A percentile compares a stretch with the other conserved stretches of the same genome.
Evolutionary conservation across 2,329 filamentous ascomycete species (phyloP).

Genomic region (Colletotrichum tabaci): DNA sequence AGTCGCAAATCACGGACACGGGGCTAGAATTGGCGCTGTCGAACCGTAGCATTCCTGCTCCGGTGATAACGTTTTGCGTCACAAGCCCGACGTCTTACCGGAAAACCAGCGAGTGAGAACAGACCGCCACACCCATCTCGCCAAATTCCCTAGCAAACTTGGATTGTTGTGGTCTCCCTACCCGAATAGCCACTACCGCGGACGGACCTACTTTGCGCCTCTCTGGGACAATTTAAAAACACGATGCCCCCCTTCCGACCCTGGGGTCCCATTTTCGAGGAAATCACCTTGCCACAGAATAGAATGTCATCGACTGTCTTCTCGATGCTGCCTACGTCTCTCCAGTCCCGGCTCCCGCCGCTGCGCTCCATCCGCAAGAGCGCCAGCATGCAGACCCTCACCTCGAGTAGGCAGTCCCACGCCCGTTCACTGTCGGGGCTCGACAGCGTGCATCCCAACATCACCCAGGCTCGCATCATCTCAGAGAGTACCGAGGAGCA

Average conservation of each 20-base stretch:
- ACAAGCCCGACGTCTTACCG: conserved; percentile 14
- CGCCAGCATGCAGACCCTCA: conserved; percentile 50
- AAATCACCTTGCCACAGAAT: conserved; percentile 51
- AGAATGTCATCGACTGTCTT: conserved; percentile 64
- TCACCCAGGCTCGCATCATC: conserved; percentile 26
- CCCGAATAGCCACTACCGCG: conserved; percentile 6
- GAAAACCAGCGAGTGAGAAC: conserved; percentile 9
- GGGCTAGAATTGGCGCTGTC: conserved; percentile 29
- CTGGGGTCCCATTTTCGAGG: conserved; percentile 46
- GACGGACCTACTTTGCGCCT: conserved; percentile 14
- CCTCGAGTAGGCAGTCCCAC: conserved; percentile 32
- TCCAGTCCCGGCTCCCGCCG: conserved; percentile 66
- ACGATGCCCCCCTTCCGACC: conserved; percentile 41
- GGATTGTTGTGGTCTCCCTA: conserved; percentile 29
- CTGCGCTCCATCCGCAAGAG: conserved; percentile 64
- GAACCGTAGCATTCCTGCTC: conserved; percentile 28
- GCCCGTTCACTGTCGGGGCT: conserved; percentile 37
- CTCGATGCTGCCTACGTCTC: conserved; percentile 66
- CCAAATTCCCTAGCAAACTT: conserved; percentile 26
- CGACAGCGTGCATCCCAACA: conserved; percentile 31
- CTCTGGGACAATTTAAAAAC: conserved; percentile 22
- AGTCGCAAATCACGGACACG: conserved; percentile 1
- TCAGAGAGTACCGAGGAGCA: conserved; percentile 40
- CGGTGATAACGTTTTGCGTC: conserved; percentile 10
- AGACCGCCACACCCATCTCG: conserved; percentile 30